Percentiles rank a stretch among this genome's conserved stretches.
These are phyloP conservation scores for Aspergillus sojae DNA, from an alignment of 2,329 filamentous ascomycete genomes.

Conservation along the genomic window DNA sequence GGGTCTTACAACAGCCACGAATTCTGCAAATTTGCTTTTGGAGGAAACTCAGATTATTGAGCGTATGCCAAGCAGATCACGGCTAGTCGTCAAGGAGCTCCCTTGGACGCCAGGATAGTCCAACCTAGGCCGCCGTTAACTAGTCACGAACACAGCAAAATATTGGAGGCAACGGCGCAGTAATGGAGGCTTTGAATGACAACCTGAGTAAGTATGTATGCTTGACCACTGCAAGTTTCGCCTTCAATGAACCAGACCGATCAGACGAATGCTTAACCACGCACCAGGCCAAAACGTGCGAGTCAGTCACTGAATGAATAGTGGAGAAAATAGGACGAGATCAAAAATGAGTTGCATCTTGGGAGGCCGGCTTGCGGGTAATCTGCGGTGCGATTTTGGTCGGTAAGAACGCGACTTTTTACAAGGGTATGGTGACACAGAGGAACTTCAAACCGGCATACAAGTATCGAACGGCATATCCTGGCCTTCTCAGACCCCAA, in stretches of 20 bases:
- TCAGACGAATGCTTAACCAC: not conserved
- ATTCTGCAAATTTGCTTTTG: not conserved
- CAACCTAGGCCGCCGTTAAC: not conserved
- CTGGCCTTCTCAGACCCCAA: not conserved
- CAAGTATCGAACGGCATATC: not conserved
- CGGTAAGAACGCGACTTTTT: not conserved
- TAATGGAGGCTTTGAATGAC: not conserved
- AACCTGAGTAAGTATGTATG: not conserved
- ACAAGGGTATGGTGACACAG: not conserved
- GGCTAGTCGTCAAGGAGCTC: not conserved
- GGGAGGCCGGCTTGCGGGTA: not conserved
- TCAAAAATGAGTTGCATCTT: not conserved
- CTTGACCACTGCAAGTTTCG: not conserved
- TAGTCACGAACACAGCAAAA: not conserved
- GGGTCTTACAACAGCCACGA: not conserved
- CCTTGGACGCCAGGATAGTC: not conserved
- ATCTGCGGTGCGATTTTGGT: not conserved
- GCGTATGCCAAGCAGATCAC: not conserved
- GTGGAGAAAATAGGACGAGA: not conserved
- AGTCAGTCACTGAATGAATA: not conserved
- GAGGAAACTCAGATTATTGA: not conserved
- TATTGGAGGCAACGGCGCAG: too few relatives aligned
- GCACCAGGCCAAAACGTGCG: not conserved
- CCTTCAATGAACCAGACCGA: not conserved
- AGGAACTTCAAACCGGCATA: not conserved